Evolutionary conservation across 2,329 filamentous ascomycete species (phyloP), one percentile per base, ranked within the genome.

Genomic region (Alternaria gansuensis): DNA sequence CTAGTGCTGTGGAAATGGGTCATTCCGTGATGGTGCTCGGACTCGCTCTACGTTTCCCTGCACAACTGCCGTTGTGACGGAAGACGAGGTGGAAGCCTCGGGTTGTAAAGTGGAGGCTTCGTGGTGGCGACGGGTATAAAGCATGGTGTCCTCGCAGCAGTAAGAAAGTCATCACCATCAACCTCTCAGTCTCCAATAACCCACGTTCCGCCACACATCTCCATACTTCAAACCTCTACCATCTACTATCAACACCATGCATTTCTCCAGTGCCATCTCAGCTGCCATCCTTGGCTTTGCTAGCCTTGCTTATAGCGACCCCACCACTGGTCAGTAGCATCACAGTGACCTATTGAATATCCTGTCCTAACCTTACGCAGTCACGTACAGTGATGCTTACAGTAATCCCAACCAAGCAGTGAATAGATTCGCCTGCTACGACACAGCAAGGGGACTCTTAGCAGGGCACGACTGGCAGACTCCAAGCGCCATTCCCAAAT

Each of bases 281-380:
- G 60, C 72, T 37, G 49, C 68, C 40, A 66, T 62, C 57, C 65
- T 75, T 46, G 64, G 67, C 55, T 65, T 75, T 36, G 66, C 71
- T 51, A 70, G 67, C 59, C 62, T 76, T 34, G 58, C 72, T 34
- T 72, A 70, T n/a, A 74, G n/a, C n/a, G n/a, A n/a, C n/a, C n/a
- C 75, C 54, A 74, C 75, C 65, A 68, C 73, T 46, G 89, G 17
- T 17, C 17, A 17, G 17, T 17, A 17, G 17, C 17, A 17, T 17
- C 17, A 17, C 17, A 17, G 17, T 17, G 17, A 17, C 17, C 17
- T 17, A 17, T 17, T 17, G 17, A 17, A 17, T 17, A 17, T 17
- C 17, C 17, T 17, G 17, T 17, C 17, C 17, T 17, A 17, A 17
- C 17, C 17, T 17, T 17, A 17, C 17, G 17, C 17, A 17, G 17